These are phyloP conservation scores for Ambrosiella beaveri DNA, from an alignment of 2,329 filamentous ascomycete genomes.

Conservation along the genomic window DNA sequence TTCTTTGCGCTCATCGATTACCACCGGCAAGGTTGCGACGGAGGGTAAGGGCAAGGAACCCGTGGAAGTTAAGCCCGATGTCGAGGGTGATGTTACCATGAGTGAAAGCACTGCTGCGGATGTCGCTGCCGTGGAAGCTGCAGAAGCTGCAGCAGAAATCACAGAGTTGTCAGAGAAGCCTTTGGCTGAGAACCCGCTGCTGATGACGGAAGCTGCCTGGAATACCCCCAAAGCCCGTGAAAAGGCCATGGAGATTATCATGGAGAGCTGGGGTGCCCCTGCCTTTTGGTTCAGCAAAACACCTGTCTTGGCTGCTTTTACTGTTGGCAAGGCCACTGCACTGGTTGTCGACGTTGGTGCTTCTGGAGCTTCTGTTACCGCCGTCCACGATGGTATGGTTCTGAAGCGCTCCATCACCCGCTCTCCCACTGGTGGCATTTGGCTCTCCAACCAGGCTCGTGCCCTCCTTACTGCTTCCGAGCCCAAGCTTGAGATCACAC, in stretches of 20 bases:
- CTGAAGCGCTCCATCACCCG: conserved; percentile 78
- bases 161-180: conserved; percentile 49
- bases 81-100: conserved; percentile 43
- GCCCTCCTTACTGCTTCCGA: conserved; percentile 48
- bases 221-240: conserved; percentile 76
- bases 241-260: conserved; percentile 87
- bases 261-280: conserved; percentile 91
- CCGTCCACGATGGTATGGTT: conserved; percentile 86
- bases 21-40: conserved; percentile 40
- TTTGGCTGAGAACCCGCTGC: conserved; percentile 71
- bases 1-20: conserved; percentile 54
- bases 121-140: conserved; percentile 13
- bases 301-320: conserved; percentile 79
- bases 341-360: conserved; percentile 86
- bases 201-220: conserved; percentile 92
- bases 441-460: conserved; percentile 76
- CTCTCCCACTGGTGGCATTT: conserved; percentile 74
- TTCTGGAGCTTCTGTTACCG: conserved; percentile 72
- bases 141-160: conserved; percentile 6
- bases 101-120: conserved; percentile 21
- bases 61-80: conserved; percentile 30
- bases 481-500: conserved; percentile 55
- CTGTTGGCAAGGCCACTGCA: conserved; percentile 80
- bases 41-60: conserved; percentile 27
- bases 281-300: conserved; percentile 87